phyloP scores from a whole-genome alignment of 2,329 filamentous ascomycete species.

The Atkinsonella texensis region DNA sequence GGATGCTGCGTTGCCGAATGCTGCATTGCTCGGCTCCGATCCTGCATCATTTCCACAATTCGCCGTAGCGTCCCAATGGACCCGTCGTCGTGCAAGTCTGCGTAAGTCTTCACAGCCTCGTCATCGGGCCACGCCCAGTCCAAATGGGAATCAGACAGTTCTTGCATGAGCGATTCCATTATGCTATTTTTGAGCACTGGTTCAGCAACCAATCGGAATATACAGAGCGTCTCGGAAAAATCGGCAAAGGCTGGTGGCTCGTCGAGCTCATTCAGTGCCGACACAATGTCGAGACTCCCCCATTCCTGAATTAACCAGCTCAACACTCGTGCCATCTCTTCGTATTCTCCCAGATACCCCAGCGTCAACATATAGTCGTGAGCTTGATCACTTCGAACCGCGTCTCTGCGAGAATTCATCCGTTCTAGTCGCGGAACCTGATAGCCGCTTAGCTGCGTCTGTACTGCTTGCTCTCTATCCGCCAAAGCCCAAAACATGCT shows the following conservation, averaged over 20 bases:
- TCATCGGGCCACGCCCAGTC: constrained; percentile 28
- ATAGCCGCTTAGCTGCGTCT: constrained; percentile 9
- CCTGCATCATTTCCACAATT: constrained; percentile 13
- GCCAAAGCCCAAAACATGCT: constrained; percentile 16
- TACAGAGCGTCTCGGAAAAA: constrained; percentile 28
- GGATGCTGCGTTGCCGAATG: not conserved
- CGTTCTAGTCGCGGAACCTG: constrained; percentile 20
- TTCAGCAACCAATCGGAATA: constrained; percentile 36
- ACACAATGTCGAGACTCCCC: constrained; percentile 19
- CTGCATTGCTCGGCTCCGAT: constrained; percentile 1
- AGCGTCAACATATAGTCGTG: constrained; percentile 53
- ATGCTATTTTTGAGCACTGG: constrained; percentile 24
- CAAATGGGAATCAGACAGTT: constrained; percentile 14
- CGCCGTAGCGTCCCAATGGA: constrained; percentile 14
- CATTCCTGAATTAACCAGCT: constrained; percentile 46
- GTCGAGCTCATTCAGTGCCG: constrained; percentile 23
- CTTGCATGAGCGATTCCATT: constrained; percentile 19
- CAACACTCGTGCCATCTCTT: constrained; percentile 44
- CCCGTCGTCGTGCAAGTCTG: constrained; percentile 14
- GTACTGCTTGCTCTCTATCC: constrained; percentile 12
- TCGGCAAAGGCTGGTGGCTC: constrained; percentile 21
- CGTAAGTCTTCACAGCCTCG: constrained; percentile 22
- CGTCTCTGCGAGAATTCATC: constrained; percentile 21
- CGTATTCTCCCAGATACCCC: constrained; percentile 45
- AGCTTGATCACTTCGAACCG: constrained; percentile 24